These are phyloP conservation scores for Acarospora socialis DNA, from an alignment of 2,329 filamentous ascomycete species.

Conservation along the genomic window DNA sequence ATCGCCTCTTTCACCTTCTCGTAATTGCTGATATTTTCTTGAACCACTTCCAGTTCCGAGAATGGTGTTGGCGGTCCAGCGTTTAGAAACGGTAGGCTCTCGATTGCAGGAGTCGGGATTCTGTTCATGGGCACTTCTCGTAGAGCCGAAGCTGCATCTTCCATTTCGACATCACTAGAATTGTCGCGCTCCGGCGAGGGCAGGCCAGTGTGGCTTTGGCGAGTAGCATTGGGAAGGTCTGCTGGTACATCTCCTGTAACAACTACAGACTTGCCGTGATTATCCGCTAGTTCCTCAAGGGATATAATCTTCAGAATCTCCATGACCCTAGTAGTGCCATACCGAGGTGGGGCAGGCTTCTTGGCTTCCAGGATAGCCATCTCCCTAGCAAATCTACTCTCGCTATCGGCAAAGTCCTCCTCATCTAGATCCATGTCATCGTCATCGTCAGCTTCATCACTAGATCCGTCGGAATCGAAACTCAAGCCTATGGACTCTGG, in stretches of 20 bases:
- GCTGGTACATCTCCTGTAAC: conserved; percentile 14
- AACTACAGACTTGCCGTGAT: conserved; percentile 12
- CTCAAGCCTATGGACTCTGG: neutral
- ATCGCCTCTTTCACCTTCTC: conserved; percentile 27
- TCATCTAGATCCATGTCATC: conserved; percentile 25
- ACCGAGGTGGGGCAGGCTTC: conserved; percentile 27
- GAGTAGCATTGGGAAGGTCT: conserved; percentile 14
- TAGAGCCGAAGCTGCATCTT: conserved; percentile 13
- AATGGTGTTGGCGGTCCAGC: conserved; percentile 29
- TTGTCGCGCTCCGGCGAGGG: conserved; percentile 7
- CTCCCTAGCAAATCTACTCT: conserved; percentile 30
- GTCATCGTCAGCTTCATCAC: conserved; percentile 28
- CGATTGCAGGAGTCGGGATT: conserved; percentile 24
- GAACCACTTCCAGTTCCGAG: conserved; percentile 30
- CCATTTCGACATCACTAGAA: conserved; percentile 6
- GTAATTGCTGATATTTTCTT: conserved; percentile 27
- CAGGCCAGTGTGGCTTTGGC: conserved; percentile 2
- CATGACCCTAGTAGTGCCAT: conserved; percentile 13
- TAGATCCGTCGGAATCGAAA: conserved; percentile 24
- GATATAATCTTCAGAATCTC: too few species aligned
- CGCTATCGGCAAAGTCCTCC: conserved; percentile 32
- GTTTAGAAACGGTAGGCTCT: conserved; percentile 32
- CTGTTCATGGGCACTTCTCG: conserved; percentile 6
- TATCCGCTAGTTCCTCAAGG: too few species aligned
- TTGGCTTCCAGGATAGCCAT: conserved; percentile 28